Evolutionary conservation across 257 asterid genomes (phyloP).

Genomic region (Penstemon eatonii): DNA sequence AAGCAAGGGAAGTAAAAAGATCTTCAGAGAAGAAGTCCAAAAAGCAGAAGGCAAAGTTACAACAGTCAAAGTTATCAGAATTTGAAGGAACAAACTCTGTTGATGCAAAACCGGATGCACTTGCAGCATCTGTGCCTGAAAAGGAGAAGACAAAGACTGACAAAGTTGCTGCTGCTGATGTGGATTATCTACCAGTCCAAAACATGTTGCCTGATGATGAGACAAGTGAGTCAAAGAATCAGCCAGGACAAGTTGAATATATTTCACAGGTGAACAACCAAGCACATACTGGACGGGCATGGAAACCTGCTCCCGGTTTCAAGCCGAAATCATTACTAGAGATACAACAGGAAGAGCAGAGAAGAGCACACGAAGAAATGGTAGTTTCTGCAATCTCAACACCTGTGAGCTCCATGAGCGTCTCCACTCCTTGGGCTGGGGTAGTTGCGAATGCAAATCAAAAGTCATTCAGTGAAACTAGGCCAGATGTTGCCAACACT

Average conservation of each 20-base stretch:
- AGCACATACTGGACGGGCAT: conserved; percentile 59
- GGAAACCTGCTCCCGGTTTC: conserved; percentile 99
- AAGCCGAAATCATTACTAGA: conserved; percentile 85
- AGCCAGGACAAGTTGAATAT: conserved; percentile 38
- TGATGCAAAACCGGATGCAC: conserved; percentile 38
- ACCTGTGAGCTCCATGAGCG: conserved; percentile 49
- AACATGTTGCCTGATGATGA: conserved; percentile 28
- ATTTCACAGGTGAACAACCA: conserved; percentile 37
- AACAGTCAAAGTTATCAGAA: conserved; percentile 46
- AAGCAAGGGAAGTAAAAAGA: conserved; percentile 56
- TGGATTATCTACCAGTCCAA: conserved; percentile 31
- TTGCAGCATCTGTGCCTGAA: conserved; percentile 36
- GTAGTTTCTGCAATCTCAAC: conserved; percentile 54
- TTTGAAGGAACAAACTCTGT: conserved; percentile 35
- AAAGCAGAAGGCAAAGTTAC: conserved; percentile 76
- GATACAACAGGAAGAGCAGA: conserved; percentile 95
- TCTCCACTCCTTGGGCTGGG: conserved; percentile 76
- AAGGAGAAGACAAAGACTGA: conserved; percentile 39
- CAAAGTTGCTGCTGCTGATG: conserved; percentile 33
- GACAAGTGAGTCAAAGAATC: conserved; percentile 35
- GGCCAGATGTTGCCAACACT: conserved; percentile 37
- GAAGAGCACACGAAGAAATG: conserved; percentile 64
- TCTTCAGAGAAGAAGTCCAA: conserved; percentile 75
- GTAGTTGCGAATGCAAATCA: conserved; percentile 52
- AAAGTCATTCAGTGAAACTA: conserved; percentile 44